A percentile compares a stretch with the other conserved stretches of the same genome.
These are phyloP conservation scores for Allium fistulosum DNA, from an alignment of 106 monocot species.

Conservation along the genomic window DNA sequence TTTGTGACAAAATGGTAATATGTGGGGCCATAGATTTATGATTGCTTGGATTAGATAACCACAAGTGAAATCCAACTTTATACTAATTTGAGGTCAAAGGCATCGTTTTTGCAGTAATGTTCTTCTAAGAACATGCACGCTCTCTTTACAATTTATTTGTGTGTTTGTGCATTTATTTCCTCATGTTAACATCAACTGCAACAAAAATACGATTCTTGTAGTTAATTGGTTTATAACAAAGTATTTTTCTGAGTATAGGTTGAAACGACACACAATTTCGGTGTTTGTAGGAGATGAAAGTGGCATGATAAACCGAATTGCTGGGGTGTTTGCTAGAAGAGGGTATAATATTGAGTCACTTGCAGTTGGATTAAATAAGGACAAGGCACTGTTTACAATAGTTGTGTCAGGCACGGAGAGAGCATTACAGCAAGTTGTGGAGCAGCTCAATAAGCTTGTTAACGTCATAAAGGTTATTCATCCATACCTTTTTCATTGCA, in stretches of 20 bases:
- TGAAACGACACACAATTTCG: constrained; percentile 71
- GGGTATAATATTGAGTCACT: constrained; percentile 97
- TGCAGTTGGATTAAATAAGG: constrained; percentile 87
- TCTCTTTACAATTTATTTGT: too few relatives aligned
- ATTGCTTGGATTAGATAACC: too few relatives aligned
- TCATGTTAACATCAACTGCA: too few relatives aligned
- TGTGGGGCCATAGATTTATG: too few relatives aligned
- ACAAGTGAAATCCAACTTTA: too few relatives aligned
- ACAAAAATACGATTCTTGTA: too few relatives aligned
- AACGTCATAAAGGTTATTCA: constrained; percentile 64
- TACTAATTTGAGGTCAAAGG: too few relatives aligned
- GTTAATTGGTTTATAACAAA: too few relatives aligned
- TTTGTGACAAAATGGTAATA: too few relatives aligned
- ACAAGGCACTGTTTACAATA: constrained; percentile 87
- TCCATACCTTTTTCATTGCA: background rate
- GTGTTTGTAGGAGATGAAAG: constrained; percentile 96
- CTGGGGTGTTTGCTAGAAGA: constrained; percentile 85
- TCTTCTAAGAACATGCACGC: too few relatives aligned
- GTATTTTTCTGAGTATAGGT: constrained; percentile 24
- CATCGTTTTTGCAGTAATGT: background rate
- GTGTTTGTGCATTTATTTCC: too few relatives aligned
- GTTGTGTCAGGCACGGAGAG: constrained; percentile 79
- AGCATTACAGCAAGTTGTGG: constrained; percentile 71
- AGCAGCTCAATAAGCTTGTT: constrained; percentile 86
- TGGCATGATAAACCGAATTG: constrained; percentile 89